phyloP scores from a whole-genome alignment of 257 asterid species.

The Fraxinus americana region DNA sequence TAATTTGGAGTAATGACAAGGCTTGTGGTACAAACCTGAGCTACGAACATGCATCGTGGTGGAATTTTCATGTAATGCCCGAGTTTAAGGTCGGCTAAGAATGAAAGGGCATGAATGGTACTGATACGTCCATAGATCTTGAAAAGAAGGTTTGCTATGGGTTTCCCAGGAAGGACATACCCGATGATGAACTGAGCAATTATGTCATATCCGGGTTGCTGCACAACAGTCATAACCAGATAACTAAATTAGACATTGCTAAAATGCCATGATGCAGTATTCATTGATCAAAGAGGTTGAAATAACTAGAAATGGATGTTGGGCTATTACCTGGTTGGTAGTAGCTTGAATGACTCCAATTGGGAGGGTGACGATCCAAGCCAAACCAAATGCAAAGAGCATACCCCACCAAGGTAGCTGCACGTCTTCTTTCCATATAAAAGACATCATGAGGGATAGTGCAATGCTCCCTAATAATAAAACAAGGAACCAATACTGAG shows the following conservation, averaged over 20 bases:
- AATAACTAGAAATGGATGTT: background rate
- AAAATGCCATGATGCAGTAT: background rate
- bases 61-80: slow-evolving; percentile 99
- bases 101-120: slow-evolving; percentile 82
- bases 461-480: slow-evolving; percentile 64
- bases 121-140: slow-evolving; percentile 91
- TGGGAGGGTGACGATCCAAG: slow-evolving; percentile 87
- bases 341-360: slow-evolving; percentile 96
- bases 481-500: slow-evolving; percentile 86
- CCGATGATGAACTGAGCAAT: slow-evolving; percentile 92
- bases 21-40: slow-evolving; percentile 55
- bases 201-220: slow-evolving; percentile 98
- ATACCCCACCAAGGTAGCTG: slow-evolving; percentile 98
- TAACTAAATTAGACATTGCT: background rate
- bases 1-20: background rate
- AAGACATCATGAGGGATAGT: slow-evolving; percentile 64
- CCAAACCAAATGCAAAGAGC: slow-evolving; percentile 78
- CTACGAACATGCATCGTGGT: slow-evolving; percentile 81
- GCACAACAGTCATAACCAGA: slow-evolving; percentile 26
- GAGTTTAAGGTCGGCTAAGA: slow-evolving; percentile 88
- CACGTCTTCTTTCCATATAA: slow-evolving; percentile 77
- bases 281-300: background rate
- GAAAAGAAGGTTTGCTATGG: slow-evolving; percentile 86
- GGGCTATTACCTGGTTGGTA: slow-evolving; percentile 70
- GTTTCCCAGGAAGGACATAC: slow-evolving; percentile 86